Evolutionary conservation across 163 green algal genomes (phyloP), one percentile per base, ranked within the genome.

Genomic region (Chloromonas sp.): DNA sequence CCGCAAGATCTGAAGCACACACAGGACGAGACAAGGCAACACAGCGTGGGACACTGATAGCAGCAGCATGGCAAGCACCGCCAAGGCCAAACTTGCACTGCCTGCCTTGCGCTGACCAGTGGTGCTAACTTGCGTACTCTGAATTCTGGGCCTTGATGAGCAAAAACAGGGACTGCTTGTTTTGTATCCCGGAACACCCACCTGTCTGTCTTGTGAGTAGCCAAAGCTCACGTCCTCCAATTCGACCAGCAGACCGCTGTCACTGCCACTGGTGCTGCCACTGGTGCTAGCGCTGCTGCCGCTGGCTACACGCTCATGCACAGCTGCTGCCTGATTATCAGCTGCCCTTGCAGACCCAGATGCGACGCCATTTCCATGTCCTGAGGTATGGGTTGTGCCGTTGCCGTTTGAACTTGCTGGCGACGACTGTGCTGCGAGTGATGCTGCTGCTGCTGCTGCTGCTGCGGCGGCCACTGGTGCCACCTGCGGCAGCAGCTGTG

Each of bases 171-270:
- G 36, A 36, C 36, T 36, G 36, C 36, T 36, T 36, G 36, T 36
- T 36, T 36, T 36, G 36, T 36, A 36, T 36, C 36, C 36, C 36
- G 36, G 11, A 3, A 36, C 71, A 13, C 84, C 0, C 78, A 92
- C 90, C 88, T 89, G 85, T 36, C 91, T 80, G 11, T 91, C 87
- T 8, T 66, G 57, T 3, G 81, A 82, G 84, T 95, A 97, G 0
- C 88, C 88, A 82, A 95, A 97, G 0, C 70, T 58, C 8, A 96
- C 92, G 84, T 94, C 86, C 0, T 92, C 74, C 71, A 97, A 83
- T 85, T 96, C 87, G n/a, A 96, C 81, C 36, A 59, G 14, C 81
- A 95, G 83, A 0, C 89, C 92, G 71, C 14, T 36, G 14, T 14
- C 71, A 36, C 58, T 79, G 71, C 71, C 58, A 76, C 86, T 87